Conservation (phyloP, 1,139 yeast species). For the Saccharomyces uvarum region DNA sequence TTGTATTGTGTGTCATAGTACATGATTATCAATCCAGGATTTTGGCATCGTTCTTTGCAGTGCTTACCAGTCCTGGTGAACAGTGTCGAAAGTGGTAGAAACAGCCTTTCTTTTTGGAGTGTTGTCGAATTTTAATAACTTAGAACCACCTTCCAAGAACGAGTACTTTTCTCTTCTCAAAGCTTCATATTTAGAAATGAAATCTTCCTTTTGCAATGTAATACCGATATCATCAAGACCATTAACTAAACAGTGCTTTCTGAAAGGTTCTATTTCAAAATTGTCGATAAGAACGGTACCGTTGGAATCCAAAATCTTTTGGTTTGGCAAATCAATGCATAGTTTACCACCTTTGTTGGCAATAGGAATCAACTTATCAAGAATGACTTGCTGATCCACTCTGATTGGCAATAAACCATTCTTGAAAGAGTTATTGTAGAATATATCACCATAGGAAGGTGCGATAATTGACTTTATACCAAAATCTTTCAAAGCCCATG, state of each 20-base stretch:
- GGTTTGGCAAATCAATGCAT: slow-evolving; percentile 78
- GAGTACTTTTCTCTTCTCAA: slow-evolving; percentile 73
- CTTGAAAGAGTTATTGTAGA: slow-evolving; percentile 93
- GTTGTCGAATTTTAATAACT: slow-evolving; percentile 51
- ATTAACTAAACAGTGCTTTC: slow-evolving; percentile 88
- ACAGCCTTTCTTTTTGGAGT: slow-evolving; percentile 46
- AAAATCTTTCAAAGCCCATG: slow-evolving; percentile 97
- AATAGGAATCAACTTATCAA: slow-evolving; percentile 63
- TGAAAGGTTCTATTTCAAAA: slow-evolving; percentile 82
- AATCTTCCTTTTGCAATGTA: slow-evolving; percentile 82
- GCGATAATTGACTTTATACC: slow-evolving; percentile 95
- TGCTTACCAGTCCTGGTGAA: slow-evolving; percentile 69
- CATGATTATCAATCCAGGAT: background rate
- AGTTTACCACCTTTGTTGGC: slow-evolving; percentile 67
- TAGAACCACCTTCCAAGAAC: slow-evolving; percentile 83
- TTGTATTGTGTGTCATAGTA: background rate
- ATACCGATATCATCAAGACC: slow-evolving; percentile 96
- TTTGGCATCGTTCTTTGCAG: background rate
- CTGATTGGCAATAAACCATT: slow-evolving; percentile 91
- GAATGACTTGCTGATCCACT: slow-evolving; percentile 66
- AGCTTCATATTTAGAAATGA: slow-evolving; percentile 64
- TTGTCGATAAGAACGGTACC: slow-evolving; percentile 70
- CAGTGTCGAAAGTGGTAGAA: slow-evolving; percentile 45
- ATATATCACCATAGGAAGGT: slow-evolving; percentile 96
- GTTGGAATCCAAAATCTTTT: slow-evolving; percentile 63